These are phyloP conservation scores for Leccinum subgranulosum DNA, from an alignment of 768 basidiomycete species.

Conservation along the genomic window DNA sequence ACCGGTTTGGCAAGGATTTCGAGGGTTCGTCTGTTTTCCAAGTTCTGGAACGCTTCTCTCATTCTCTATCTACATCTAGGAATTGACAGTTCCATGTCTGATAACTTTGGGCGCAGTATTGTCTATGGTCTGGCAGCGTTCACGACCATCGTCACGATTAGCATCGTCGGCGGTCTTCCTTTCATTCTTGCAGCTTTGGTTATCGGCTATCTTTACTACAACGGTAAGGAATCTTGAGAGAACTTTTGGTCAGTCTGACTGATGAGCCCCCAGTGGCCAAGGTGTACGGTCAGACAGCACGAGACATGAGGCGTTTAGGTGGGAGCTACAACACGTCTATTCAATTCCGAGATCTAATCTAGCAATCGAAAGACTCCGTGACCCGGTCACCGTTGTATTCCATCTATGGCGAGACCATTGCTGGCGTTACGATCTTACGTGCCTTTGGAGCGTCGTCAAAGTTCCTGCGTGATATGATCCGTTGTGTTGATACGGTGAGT, in stretches of 20 bases:
- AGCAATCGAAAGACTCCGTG: slow-evolving; percentile 37
- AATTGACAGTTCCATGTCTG: slow-evolving; percentile 78
- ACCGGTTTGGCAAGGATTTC: slow-evolving; percentile 88
- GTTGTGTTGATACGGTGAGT: slow-evolving; percentile 75
- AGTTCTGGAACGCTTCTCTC: background rate
- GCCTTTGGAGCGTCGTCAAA: slow-evolving; percentile 89
- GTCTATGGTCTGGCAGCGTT: slow-evolving; percentile 65
- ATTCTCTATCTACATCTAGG: slow-evolving; percentile 39
- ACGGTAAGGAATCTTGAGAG: slow-evolving; percentile 42
- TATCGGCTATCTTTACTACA: slow-evolving; percentile 66
- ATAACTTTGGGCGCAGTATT: slow-evolving; percentile 80
- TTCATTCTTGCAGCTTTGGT: slow-evolving; percentile 62
- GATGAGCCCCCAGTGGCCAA: slow-evolving; percentile 33
- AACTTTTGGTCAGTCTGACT: background rate
- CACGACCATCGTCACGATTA: slow-evolving; percentile 73
- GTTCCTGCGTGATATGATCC: slow-evolving; percentile 80
- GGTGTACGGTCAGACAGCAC: slow-evolving; percentile 78
- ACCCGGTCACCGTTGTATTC: slow-evolving; percentile 48
- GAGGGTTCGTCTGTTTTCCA: slow-evolving; percentile 44
- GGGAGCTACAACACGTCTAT: slow-evolving; percentile 15
- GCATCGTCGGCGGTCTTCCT: slow-evolving; percentile 72
- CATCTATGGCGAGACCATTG: slow-evolving; percentile 50
- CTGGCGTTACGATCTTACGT: slow-evolving; percentile 55
- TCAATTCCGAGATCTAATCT: background rate
- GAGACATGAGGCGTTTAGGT: slow-evolving; percentile 82